A percentile compares a stretch with the other conserved stretches of the same genome.
These are phyloP conservation scores for Tolypocladium nubicola DNA, from an alignment of 2,329 filamentous ascomycete species.

Conservation along the genomic window DNA sequence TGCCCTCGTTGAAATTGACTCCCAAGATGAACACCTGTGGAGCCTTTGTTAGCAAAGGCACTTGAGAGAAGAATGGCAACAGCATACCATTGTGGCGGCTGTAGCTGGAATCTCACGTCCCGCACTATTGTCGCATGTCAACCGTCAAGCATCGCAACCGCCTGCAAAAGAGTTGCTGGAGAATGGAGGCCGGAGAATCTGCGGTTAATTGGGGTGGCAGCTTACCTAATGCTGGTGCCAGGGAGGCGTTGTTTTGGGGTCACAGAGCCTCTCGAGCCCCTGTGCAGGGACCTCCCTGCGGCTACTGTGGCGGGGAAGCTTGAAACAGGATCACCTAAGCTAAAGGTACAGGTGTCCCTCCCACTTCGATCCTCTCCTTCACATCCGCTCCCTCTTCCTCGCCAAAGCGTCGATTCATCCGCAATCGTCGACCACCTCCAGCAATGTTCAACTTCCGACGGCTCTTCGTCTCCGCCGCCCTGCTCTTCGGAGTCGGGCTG, in stretches of 20 bases:
- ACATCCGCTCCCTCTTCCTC: neutral
- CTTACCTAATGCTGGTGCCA: neutral
- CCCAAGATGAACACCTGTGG: constrained; percentile 72
- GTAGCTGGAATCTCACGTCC: neutral
- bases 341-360: constrained; percentile 10
- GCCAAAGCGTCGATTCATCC: neutral
- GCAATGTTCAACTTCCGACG: constrained; percentile 68
- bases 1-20: constrained; percentile 73
- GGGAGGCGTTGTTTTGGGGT: neutral
- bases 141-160: neutral
- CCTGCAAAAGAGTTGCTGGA: neutral
- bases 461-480: constrained; percentile 58
- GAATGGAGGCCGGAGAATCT: constrained; percentile 12
- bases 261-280: neutral
- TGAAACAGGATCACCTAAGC: constrained; percentile 4
- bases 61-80: no score
- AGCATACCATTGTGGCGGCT: constrained; percentile 8
- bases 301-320: constrained; percentile 7
- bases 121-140: neutral
- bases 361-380: neutral
- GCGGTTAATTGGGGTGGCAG: constrained; percentile 11
- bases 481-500: constrained; percentile 66
- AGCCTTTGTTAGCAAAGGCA: neutral
- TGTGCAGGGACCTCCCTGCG: neutral
- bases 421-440: constrained; percentile 13